Evolutionary conservation across 2,329 filamentous ascomycete genomes (phyloP), one percentile per base, ranked within the genome.

Genomic region (Pyrenophora seminiperda): DNA sequence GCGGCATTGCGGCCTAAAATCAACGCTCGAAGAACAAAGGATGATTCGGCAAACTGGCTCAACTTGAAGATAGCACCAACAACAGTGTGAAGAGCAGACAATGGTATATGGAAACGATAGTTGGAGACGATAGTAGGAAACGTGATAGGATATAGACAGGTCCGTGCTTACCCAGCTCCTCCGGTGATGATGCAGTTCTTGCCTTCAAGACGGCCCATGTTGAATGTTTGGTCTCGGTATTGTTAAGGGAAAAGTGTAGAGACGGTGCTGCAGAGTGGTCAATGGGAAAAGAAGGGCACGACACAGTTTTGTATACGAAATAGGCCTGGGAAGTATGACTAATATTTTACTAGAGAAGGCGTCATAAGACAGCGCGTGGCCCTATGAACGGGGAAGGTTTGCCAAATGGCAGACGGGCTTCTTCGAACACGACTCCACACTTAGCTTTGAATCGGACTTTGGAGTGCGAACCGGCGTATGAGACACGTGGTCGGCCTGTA

Each of bases 151-250:
- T 32, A 36, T 13, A 41, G 15, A 20, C 14, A 27, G 33, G 32
- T 32, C 45, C 17, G 45, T 47, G 77, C 85, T 75, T 82, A 95
- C 90, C 90, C 90, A 66, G 86, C 91, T 60, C 88, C 91, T 68
- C 91, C 91, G 46, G 91, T 96, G 75, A 96, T 83, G 71, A 96
- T 79, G 71, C 82, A 83, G 75, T 85, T 87, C 75, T 87, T 88
- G 72, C 83, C 83, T 57, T 82, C 77, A 46, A 88, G 78, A 65
- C 84, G 81, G 59, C 66, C 68, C 73, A 75, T 75, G 62, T 67
- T 72, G 67, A 72, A 66, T 66, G 37, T 53, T 43, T 41, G 27
- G 40, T 51, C 44, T 46, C 34, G 30, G 27, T 40, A 40, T 36
- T 48, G 30, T 46, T 40, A 18, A 41, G 45, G 13, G 18, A 34